Conservation (phyloP, 345 rosid genomes). For the Erysimum cheiranthoides region DNA sequence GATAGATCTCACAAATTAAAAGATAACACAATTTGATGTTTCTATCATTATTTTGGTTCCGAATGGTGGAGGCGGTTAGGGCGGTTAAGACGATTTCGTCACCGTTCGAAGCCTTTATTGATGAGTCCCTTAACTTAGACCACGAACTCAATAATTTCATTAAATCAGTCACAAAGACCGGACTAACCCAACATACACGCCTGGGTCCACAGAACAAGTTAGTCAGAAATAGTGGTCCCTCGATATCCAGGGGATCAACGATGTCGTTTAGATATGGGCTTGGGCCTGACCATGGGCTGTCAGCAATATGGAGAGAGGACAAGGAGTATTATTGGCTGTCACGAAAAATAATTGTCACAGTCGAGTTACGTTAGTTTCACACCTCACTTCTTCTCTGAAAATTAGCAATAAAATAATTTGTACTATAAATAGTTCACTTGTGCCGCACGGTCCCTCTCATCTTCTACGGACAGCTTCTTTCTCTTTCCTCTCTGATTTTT, state of each 20-base stretch:
- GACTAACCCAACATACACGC: conserved; percentile 20
- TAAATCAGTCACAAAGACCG: not conserved
- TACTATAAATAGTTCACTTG: conserved; percentile 42
- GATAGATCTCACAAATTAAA: not conserved
- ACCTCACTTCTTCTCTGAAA: conserved; percentile 10
- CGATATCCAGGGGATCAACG: not conserved
- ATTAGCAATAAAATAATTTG: conserved; percentile 28
- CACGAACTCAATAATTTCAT: not conserved
- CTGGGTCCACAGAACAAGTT: conserved; percentile 23
- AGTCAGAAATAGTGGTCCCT: conserved; percentile 22
- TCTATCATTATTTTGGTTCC: not conserved
- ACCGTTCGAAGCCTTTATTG: too few species aligned
- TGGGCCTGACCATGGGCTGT: conserved; percentile 17
- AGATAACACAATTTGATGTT: not conserved
- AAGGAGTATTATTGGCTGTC: conserved; percentile 33
- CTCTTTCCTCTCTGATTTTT: conserved; percentile 47
- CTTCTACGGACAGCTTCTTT: conserved; percentile 42
- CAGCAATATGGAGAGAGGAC: not conserved
- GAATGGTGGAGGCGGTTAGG: too few species aligned
- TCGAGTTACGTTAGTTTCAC: conserved; percentile 2
- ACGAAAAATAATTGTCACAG: not conserved
- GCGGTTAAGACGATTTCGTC: too few species aligned
- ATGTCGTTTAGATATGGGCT: not conserved
- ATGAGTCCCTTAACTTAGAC: not conserved
- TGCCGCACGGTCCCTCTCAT: conserved; percentile 44